phyloP scores from a whole-genome alignment of 2,329 filamentous ascomycete species.

The Thelonectria olida region DNA sequence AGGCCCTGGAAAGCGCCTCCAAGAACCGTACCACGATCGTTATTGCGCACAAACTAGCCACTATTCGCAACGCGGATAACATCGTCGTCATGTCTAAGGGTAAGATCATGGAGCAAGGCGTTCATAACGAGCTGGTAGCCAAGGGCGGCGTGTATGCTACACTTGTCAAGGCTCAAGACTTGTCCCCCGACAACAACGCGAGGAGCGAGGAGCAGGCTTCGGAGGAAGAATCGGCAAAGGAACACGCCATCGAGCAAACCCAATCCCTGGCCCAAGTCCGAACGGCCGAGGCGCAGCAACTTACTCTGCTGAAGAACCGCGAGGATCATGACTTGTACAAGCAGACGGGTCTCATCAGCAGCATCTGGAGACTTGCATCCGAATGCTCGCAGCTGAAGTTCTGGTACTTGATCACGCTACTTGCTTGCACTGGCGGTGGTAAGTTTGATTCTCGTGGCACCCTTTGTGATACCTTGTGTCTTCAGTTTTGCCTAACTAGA shows the following conservation, averaged over 20 bases:
- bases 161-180: constrained; percentile 54
- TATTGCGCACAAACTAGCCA: constrained; percentile 68
- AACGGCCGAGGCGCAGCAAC: constrained; percentile 49
- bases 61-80: constrained; percentile 67
- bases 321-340: constrained; percentile 20
- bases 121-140: constrained; percentile 59
- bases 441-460: neutral
- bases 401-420: constrained; percentile 7
- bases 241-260: neutral
- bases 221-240: neutral
- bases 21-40: constrained; percentile 68
- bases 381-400: constrained; percentile 8
- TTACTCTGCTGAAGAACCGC: constrained; percentile 47
- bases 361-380: neutral
- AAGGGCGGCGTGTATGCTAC: constrained; percentile 56
- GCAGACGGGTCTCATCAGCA: constrained; percentile 8
- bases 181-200: constrained; percentile 26
- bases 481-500: neutral
- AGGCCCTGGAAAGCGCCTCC: constrained; percentile 61
- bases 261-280: constrained; percentile 52
- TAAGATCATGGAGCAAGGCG: constrained; percentile 65
- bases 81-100: constrained; percentile 71
- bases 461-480: too few relatives aligned
- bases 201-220: neutral
- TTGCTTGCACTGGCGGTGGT: neutral